Evolutionary conservation across 1,284 basidiomycete genomes (phyloP), one percentile per base, ranked within the genome.

Genomic region (Trametes pubescens): DNA sequence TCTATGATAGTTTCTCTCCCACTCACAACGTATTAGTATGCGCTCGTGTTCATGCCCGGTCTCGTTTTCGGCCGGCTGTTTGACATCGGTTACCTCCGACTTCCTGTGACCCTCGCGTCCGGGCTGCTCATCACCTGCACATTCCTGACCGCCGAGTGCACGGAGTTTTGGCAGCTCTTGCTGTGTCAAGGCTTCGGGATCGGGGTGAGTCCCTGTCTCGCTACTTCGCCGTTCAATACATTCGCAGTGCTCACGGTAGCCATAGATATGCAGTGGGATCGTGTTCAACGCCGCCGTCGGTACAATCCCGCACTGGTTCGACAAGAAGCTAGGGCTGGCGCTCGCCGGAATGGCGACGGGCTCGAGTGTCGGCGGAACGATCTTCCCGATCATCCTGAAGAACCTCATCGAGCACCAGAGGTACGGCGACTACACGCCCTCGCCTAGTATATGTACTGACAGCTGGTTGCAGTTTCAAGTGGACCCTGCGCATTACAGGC

Each of bases 401-500:
- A 81, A 76, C 35, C 71, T 85, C 37, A 70, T 83, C 49, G 69
- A 74, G 10, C 43, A 65, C 21, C 71, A 81, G 18, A 80, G 76
- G 78, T 76, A 66, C 22, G 72, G n/a, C 22, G 5, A 21, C 2
- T 2, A 3, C 4, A n/a, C 22, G 8, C 21, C n/a, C 3, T 37
- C 1, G 9, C 26, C 3, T 2, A 1, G 14, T 26, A 29, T 16
- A 8, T 9, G 18, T 21, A 37, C 32, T 34, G 16, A 11, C n/a
- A 24, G 32, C 51, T 9, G 9, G 24, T 4, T 24, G 13, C 18
- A 87, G 86, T n/a, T 88, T 88, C 70, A 73, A 76, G 58, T 88
- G 87, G 87, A 86, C 86, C 1, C 84, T 88, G 79, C 80, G 86
- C 29, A 82, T 86, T 43, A 74, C 85, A 24, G 86, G 80, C 0